Percentiles rank a stretch among this genome's conserved stretches.
Conservation (phyloP, 2,329 filamentous ascomycete species). For the Lasiodiplodia sp. region DNA sequence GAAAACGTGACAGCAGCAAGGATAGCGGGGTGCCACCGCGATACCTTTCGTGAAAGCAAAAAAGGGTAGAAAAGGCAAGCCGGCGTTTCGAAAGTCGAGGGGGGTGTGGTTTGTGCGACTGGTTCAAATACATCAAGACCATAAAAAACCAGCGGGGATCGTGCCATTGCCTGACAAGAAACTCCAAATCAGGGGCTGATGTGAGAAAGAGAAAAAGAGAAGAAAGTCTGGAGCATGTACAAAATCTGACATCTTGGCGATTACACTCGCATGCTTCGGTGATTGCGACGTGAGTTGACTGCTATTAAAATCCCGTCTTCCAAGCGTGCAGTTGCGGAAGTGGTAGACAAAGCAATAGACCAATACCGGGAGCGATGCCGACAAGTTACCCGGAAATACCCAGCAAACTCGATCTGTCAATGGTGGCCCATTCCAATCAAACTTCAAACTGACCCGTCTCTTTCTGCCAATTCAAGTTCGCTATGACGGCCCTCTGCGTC, state of each 20-base stretch:
- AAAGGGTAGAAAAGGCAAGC: background rate
- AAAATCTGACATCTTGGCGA: background rate
- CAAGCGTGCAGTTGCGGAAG: too few species aligned
- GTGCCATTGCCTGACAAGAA: background rate
- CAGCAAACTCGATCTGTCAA: too few species aligned
- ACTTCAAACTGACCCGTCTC: constrained; percentile 30
- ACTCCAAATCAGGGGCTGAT: background rate
- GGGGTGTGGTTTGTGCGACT: background rate
- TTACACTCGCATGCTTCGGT: background rate
- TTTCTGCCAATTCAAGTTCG: constrained; percentile 45
- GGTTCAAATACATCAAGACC: background rate
- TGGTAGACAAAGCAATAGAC: background rate
- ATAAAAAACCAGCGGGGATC: background rate
- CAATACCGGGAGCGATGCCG: too few species aligned
- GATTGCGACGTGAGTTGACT: background rate
- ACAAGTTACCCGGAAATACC: too few species aligned
- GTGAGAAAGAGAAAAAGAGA: background rate
- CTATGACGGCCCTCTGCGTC: constrained; percentile 57
- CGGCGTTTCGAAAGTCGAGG: background rate
- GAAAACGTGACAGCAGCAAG: background rate
- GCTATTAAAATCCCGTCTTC: background rate
- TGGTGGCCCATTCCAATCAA: background rate
- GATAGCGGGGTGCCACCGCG: background rate
- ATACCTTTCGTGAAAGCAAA: background rate
- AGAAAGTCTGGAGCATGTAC: background rate